A percentile compares a stretch with the other conserved stretches of the same genome.
These are phyloP conservation scores for Tremellales sp. DNA, from an alignment of 1,284 basidiomycete species.

Conservation along the genomic window DNA sequence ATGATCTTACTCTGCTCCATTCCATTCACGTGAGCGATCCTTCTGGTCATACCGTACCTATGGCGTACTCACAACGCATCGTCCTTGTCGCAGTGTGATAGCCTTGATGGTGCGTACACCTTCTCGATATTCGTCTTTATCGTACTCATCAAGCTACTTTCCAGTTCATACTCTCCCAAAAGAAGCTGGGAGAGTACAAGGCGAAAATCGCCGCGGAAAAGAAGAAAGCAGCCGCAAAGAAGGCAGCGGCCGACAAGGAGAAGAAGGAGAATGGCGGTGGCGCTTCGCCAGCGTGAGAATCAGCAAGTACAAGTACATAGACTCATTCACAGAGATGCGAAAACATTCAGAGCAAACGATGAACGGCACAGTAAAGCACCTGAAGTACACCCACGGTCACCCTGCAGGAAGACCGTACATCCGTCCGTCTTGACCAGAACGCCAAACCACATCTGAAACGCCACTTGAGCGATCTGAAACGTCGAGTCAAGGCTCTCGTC, in stretches of 20 bases:
- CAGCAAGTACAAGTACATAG: background rate
- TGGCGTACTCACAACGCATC: background rate
- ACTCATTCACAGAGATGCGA: no score
- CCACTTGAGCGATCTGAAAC: no score
- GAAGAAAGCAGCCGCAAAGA: background rate
- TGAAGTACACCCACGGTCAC: no score
- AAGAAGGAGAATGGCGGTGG: background rate
- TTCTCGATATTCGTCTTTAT: background rate
- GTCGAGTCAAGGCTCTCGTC: no score
- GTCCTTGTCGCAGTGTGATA: slow-evolving; percentile 9
- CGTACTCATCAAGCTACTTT: background rate
- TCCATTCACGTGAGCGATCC: slow-evolving; percentile 22
- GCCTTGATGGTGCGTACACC: slow-evolving; percentile 15
- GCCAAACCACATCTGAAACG: no score
- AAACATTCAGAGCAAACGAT: no score
- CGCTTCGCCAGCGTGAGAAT: background rate
- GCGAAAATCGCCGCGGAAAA: slow-evolving; percentile 9
- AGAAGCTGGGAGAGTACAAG: slow-evolving; percentile 14
- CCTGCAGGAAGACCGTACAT: no score
- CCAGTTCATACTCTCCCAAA: slow-evolving; percentile 12
- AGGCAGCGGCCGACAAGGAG: background rate
- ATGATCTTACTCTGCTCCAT: slow-evolving; percentile 28
- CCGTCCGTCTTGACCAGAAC: no score
- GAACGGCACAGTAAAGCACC: no score
- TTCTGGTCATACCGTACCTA: no score